Evolutionary conservation across 805 yeast species (phyloP), one percentile per base, ranked within the genome.

Genomic region (Cephaloascus albidus): DNA sequence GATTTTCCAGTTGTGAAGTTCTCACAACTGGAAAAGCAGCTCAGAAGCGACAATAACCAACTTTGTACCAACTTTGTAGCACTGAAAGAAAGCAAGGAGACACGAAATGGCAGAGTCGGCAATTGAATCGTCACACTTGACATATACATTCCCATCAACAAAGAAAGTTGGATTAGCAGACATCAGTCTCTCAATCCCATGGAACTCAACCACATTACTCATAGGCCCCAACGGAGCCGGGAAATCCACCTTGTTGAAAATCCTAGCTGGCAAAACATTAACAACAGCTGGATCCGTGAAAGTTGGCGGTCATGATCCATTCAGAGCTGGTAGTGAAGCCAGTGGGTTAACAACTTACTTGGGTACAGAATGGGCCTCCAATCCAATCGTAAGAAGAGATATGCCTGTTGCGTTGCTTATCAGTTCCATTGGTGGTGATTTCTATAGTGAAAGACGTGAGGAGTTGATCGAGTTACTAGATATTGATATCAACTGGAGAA

Each of bases 201-300:
- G 83, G 71, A 78, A 83, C 4, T 74, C 90, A 1, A 72, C 96
- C 43, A 77, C 89, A 10, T 64, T 93, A 28, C 58, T 93, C 5
- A 71, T 93, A 18, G 98, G 98, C 0, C 95, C 97, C 10, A 89
- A 89, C 51, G 98, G 98, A 16, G 97, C 98, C 1, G 97, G 98
- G 3, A 93, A 93, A 57, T 85, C 96, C 1, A 93, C 98, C 0
- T 57, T 93, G 34, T 67, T 93, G 45, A 77, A 79, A 54, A 73
- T 93, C 15, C 64, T 93, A 16, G 95, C 97, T 0, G 98, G 98
- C 3, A 90, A 90, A 52, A 87, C 93, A 5, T 69, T 93, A 43
- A 81, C 94, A 44, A 76, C 78, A 41, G 65, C 73, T 14, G 97
- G 96, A 0, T 58, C 65, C 12, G 75, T 93, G 23, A 49, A 57